A percentile compares a stretch with the other conserved stretches of the same genome.
These are phyloP conservation scores for Trichosporon sp. DNA, from an alignment of 1,284 basidiomycete genomes.

Conservation along the genomic window DNA sequence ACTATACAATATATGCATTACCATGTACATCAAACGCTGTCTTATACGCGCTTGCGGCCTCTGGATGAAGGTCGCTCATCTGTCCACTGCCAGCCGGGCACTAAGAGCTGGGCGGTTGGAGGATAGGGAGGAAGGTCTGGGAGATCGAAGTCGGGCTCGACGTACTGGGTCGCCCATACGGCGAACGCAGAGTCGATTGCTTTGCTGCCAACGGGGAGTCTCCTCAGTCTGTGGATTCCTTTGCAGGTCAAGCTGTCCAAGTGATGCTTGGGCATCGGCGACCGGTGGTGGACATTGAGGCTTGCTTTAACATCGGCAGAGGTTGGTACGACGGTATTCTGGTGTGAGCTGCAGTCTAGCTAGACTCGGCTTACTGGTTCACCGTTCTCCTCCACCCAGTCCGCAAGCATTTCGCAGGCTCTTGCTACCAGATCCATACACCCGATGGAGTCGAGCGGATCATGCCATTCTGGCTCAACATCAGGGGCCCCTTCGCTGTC, in stretches of 20 bases:
- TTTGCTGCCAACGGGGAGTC: not conserved
- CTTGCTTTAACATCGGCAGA: too few species aligned
- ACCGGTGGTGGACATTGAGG: not conserved
- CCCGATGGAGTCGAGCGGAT: not conserved
- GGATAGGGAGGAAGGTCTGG: not conserved
- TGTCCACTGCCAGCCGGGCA: not conserved
- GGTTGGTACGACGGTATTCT: not conserved
- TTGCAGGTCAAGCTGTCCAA: not conserved
- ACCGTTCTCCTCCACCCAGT: not conserved
- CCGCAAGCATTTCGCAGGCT: not conserved
- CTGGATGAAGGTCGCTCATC: not conserved
- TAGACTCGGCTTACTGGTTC: not conserved
- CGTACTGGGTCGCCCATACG: not conserved
- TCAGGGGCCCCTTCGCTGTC: not conserved
- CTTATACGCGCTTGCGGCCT: not conserved
- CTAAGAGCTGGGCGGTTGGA: not conserved
- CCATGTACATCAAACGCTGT: not conserved
- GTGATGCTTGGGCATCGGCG: not conserved
- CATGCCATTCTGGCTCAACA: not conserved
- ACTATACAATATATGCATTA: not conserved
- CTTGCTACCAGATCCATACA: not conserved
- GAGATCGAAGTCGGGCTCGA: slow-evolving; percentile 1
- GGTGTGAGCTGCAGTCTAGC: not conserved
- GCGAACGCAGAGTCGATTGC: not conserved
- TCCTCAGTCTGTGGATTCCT: not conserved